These are phyloP conservation scores for Cladophialophora yegresii DNA, from an alignment of 2,329 filamentous ascomycete genomes.

Conservation along the genomic window DNA sequence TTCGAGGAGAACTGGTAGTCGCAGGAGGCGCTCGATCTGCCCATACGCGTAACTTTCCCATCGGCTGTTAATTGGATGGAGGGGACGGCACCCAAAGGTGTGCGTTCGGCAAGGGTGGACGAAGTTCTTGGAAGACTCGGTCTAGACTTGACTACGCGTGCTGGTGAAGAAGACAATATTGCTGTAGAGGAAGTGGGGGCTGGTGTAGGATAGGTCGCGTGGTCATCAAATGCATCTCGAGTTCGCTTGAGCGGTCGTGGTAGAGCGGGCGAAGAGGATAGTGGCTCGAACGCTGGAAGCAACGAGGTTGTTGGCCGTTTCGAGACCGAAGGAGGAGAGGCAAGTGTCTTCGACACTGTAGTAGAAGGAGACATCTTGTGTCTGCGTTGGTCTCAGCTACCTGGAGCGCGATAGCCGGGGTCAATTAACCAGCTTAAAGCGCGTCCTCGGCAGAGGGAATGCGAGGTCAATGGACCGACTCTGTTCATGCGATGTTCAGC, in stretches of 20 bases:
- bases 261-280: conserved; percentile 52
- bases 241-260: conserved; percentile 52
- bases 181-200: conserved; percentile 91
- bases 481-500: conserved; percentile 23
- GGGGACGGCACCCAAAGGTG: conserved; percentile 80
- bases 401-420: conserved; percentile 18
- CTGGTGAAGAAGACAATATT: conserved; percentile 84
- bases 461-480: conserved; percentile 19
- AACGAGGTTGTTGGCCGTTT: conserved; percentile 51
- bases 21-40: conserved; percentile 91
- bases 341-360: conserved; percentile 31
- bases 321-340: conserved; percentile 42
- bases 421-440: conserved; percentile 38
- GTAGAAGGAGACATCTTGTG: conserved; percentile 30
- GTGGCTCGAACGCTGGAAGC: conserved; percentile 54
- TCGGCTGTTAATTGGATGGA: conserved; percentile 76
- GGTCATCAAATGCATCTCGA: conserved; percentile 47
- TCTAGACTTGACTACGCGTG: conserved; percentile 53
- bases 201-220: conserved; percentile 81
- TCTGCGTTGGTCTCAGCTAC: conserved; percentile 18
- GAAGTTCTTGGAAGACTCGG: conserved; percentile 63
- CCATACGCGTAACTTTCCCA: conserved; percentile 82
- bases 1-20: conserved; percentile 92
- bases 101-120: conserved; percentile 72
- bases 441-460: conserved; percentile 43